Conservation (phyloP, 1,284 basidiomycete genomes). For the Coriolopsis trogii region DNA sequence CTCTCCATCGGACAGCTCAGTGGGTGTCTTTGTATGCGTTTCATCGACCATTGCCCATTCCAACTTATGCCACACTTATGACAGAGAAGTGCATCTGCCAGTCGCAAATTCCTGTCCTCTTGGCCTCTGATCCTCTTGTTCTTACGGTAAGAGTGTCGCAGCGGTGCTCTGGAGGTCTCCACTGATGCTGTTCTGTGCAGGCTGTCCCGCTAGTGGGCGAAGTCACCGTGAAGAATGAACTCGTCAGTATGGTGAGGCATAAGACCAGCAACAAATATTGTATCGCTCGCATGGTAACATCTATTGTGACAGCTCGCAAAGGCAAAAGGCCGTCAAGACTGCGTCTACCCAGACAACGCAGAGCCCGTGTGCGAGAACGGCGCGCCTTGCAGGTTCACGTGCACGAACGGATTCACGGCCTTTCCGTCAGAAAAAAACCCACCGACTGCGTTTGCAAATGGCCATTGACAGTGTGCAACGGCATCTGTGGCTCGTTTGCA, state of each 20-base stretch:
- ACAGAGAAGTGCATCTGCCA: constrained; percentile 45
- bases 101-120: constrained; percentile 38
- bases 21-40: constrained; percentile 23
- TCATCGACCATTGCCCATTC: no score
- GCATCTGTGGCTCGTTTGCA: constrained; percentile 43
- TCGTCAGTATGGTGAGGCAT: constrained; percentile 39
- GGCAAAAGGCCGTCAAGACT: constrained; percentile 32
- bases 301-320: constrained; percentile 26
- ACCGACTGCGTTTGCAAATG: constrained; percentile 43
- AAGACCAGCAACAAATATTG: no score
- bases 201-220: constrained; percentile 38
- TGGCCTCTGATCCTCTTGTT: constrained; percentile 36
- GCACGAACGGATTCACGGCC: constrained; percentile 44
- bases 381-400: constrained; percentile 47
- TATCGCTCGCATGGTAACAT: no score
- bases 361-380: constrained; percentile 38
- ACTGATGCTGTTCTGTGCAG: neutral
- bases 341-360: constrained; percentile 46
- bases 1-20: constrained; percentile 38
- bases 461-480: constrained; percentile 49
- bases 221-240: constrained; percentile 27
- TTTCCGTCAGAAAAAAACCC: constrained; percentile 34
- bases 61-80: no score
- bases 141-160: constrained; percentile 10
- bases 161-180: neutral